Base-by-base conservation (phyloP, 2,329 filamentous ascomycete species). In the Emydomyces testavorans region DNA sequence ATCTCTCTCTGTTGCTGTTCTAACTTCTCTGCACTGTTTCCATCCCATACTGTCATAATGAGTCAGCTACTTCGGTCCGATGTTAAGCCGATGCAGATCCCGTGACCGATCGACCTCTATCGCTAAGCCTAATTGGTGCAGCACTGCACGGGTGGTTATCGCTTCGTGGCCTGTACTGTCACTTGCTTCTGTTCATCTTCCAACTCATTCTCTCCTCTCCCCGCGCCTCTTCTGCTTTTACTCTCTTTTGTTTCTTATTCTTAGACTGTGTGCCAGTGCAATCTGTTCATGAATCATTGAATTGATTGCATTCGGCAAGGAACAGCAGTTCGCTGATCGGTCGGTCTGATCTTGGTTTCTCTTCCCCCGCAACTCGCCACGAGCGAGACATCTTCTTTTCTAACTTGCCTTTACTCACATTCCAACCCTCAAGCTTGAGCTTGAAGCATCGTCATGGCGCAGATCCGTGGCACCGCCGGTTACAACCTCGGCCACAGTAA, bases 401-500 rank as follows among this genome's bases (percentile, higher is more conserved):
- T 24, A 18, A 24, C 6, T 10, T 39, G 1, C 16, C 15, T 4
- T 39, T 37, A 7, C 18, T 32, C 21, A 13, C 31, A 16, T 28
- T 34, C 2, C 18, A 42, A 15, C 10, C 16, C 13, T 32, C 21
- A 31, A 35, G 6, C 29, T 29, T 16, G 26, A 39, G 44, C 34
- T 39, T n/a, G 11, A 13, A 34, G n/a, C 13, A 49, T 53, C 58
- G 57, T 55, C 56, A 73, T 73, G 70, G 67, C 70, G 55, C 70
- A 73, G 60, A 73, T 73, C 56, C 72, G 82, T 70, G 79, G 80
- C 65, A 81, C 78, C 55, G 82, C 85, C 61, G 83, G 84, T 67
- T 93, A 93, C 71, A 85, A 89, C 70, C 78, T 92, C 65, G 82
- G 82, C 61, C 77, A 81, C 65, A 79, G 81, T 61, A 81, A 79